Percentiles rank a stretch among this genome's conserved stretches.
Evolutionary conservation across 2,329 filamentous ascomycete species (phyloP).

Genomic region (Exophiala viscosa): DNA sequence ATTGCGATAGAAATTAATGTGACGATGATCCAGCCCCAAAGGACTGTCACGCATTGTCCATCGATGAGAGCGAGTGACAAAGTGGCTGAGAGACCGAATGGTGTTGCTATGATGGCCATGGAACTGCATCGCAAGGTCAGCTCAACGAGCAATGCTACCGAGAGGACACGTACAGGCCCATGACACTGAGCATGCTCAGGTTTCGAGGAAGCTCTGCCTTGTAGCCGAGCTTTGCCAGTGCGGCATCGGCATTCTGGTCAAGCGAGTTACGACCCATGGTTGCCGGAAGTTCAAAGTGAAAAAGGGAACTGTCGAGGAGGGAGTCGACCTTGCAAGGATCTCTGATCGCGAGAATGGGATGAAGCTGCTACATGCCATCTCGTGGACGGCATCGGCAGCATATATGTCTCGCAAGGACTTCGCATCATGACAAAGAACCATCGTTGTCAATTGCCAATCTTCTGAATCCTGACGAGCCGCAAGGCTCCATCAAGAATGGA

Average conservation of each 20-base stretch:
- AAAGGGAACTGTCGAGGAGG: no score
- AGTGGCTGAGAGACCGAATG: constrained; percentile 65
- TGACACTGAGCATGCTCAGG: constrained; percentile 65
- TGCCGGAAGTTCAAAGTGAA: no score
- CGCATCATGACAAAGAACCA: not conserved
- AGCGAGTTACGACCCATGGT: constrained; percentile 14
- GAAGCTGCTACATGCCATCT: no score
- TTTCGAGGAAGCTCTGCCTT: constrained; percentile 64
- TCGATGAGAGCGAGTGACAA: constrained; percentile 66
- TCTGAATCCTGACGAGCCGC: not conserved
- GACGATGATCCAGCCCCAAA: constrained; percentile 68
- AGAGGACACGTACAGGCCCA: constrained; percentile 51
- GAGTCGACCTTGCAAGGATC: not conserved
- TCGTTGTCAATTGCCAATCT: not conserved
- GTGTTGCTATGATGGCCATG: constrained; percentile 72
- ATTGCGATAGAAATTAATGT: constrained; percentile 62
- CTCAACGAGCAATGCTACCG: not conserved
- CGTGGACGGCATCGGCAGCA: not conserved
- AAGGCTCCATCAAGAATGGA: not conserved
- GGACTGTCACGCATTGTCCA: constrained; percentile 64
- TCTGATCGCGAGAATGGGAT: not conserved
- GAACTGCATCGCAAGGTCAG: constrained; percentile 40
- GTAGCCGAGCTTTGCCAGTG: constrained; percentile 65
- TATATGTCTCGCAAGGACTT: not conserved
- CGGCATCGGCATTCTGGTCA: constrained; percentile 52